A percentile compares a stretch with the other conserved stretches of the same genome.
Evolutionary conservation across 1,284 basidiomycete genomes (phyloP).

Genomic region (Pseudozyma thailandica): DNA sequence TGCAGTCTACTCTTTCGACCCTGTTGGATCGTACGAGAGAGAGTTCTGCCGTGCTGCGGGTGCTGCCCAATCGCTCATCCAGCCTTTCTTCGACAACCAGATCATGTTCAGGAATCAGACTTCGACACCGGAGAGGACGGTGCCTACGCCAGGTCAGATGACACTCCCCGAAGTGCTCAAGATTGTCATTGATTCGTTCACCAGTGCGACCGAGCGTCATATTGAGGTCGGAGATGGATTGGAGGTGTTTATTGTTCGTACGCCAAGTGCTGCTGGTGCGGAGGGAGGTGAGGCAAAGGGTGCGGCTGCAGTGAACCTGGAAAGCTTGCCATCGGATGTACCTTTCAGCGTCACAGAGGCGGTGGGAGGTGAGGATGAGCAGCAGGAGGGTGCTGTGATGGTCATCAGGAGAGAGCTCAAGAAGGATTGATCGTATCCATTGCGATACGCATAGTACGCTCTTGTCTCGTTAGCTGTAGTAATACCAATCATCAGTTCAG

Average conservation of each 20-base stretch:
- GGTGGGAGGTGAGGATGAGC: constrained; percentile 63
- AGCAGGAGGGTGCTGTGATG: constrained; percentile 58
- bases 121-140: constrained; percentile 48
- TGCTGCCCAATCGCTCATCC: constrained; percentile 64
- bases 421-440: constrained; percentile 53
- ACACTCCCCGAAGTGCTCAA: constrained; percentile 56
- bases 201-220: constrained; percentile 65
- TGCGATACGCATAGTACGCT: background rate
- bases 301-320: constrained; percentile 51
- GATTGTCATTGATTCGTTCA: constrained; percentile 66
- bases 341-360: constrained; percentile 61
- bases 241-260: constrained; percentile 65
- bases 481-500: constrained; percentile 13
- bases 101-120: constrained; percentile 67
- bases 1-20: constrained; percentile 67
- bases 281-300: constrained; percentile 5
- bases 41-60: constrained; percentile 66
- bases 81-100: constrained; percentile 67
- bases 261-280: background rate
- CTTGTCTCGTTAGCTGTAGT: constrained; percentile 1
- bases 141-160: constrained; percentile 63
- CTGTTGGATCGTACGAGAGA: constrained; percentile 66
- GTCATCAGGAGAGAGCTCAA: constrained; percentile 66
- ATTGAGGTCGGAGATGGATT: constrained; percentile 67
- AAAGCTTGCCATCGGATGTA: constrained; percentile 27